Percentiles rank a stretch among this genome's conserved stretches.
Evolutionary conservation across 1,284 basidiomycete species (phyloP).

Genomic region (Vanrija sp.): DNA sequence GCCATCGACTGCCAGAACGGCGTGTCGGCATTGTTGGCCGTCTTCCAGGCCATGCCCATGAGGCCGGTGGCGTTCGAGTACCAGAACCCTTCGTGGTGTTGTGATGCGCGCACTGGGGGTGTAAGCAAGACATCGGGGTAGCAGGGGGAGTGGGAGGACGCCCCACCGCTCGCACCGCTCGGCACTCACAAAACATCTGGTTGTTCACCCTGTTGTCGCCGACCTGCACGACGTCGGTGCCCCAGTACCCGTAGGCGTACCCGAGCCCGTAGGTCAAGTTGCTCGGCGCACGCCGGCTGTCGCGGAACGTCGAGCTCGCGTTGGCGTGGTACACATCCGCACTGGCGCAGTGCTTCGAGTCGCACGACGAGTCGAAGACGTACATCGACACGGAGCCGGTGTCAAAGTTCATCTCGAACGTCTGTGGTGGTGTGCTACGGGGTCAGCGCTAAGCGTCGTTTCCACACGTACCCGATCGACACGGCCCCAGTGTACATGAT

Average conservation of each 20-base stretch:
- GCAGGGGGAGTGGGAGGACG: too few species aligned
- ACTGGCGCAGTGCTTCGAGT: constrained; percentile 13
- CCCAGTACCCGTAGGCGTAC: constrained; percentile 65
- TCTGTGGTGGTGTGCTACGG: constrained; percentile 48
- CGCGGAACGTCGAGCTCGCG: constrained; percentile 31
- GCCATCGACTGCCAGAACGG: constrained; percentile 63
- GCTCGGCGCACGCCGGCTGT: constrained; percentile 52
- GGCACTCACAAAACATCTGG: constrained; percentile 55
- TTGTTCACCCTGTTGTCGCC: constrained; percentile 68
- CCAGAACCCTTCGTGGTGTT: too few species aligned
- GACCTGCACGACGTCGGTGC: constrained; percentile 68
- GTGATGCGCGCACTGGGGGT: background rate
- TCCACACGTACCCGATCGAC: constrained; percentile 17
- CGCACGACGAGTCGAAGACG: constrained; percentile 27
- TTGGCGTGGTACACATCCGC: constrained; percentile 30
- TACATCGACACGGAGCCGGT: constrained; percentile 53
- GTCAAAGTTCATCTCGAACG: constrained; percentile 53
- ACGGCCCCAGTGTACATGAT: constrained; percentile 38
- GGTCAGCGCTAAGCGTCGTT: too few species aligned
- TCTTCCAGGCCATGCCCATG: constrained; percentile 52
- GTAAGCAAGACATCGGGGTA: too few species aligned
- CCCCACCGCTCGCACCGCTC: too few species aligned
- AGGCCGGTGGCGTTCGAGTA: constrained; percentile 47
- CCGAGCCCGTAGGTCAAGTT: constrained; percentile 78
- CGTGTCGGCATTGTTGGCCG: constrained; percentile 47